Base-by-base conservation (phyloP, 1,139 yeast genomes). In the Wickerhamomyces sp. region DNA sequence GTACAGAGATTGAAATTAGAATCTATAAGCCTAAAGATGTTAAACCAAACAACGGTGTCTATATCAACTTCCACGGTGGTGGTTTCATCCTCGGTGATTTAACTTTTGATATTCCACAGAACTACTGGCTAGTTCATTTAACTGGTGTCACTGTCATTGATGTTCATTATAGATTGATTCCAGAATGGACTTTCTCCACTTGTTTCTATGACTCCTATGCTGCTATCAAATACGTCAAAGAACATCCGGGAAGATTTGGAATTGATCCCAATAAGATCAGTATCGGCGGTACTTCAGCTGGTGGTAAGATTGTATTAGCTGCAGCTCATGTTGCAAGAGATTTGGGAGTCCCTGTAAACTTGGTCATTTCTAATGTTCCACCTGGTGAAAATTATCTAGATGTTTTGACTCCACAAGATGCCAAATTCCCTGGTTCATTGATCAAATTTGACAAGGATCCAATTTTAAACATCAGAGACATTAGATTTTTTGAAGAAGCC, bases 111-210 rank as follows among this genome's bases (percentile, higher is more conserved):
- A 51, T 55, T 10, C 37, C 53, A 36, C 53, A 53, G 36, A 59
- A 59, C 41, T 59, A 59, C 44, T 38, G 34, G 27, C 13, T 46
- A 11, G 59, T 52, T 27, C 46, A 54, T 10, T 43, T 45, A 27
- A 54, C 62, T 8, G 50, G 51, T 23, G 48, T 62, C 36, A 63
- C 61, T 4, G 64, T 66, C 13, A 59, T 66, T 32, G 65, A 65
- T 45, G 69, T 68, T 30, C 69, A 67, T 42, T 69, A 69, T 52
- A 55, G 72, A 36, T 54, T 66, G 40, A 58, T 61, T 31, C 65
- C 65, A 9, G 65, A 61, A 33, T 51, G 37, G 43, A 50, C 53
- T 7, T 60, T 49, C 37, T 61, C 64, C n/a, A 53, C 58, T n/a
- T 50, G 53, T 34, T 43, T 61, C 33, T 52, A 57, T 14, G 65